A percentile compares a stretch with the other conserved stretches of the same genome.
Evolutionary conservation across 495 filamentous ascomycete species (phyloP).

Genomic region (Lasiosphaeriaceae sp.): DNA sequence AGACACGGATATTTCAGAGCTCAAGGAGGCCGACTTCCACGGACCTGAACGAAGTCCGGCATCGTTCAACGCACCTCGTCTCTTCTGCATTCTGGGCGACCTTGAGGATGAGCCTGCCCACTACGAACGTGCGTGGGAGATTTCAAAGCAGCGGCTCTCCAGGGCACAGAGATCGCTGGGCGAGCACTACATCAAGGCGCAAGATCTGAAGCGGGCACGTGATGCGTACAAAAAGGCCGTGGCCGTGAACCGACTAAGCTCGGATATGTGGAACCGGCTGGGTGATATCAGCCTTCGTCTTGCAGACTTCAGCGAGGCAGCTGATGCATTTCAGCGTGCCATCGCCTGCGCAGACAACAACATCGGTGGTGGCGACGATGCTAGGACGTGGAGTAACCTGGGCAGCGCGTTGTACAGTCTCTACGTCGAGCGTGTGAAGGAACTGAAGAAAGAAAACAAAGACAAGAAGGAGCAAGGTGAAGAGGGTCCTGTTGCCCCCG

Average conservation of each 20-base stretch:
- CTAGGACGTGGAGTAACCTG: conserved; percentile 91
- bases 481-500: not conserved
- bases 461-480: conserved; percentile 23
- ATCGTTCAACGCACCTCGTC: conserved; percentile 76
- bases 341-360: conserved; percentile 48
- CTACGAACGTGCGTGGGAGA: conserved; percentile 86
- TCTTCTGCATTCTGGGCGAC: conserved; percentile 94
- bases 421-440: conserved; percentile 38
- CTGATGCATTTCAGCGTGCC: conserved; percentile 76
- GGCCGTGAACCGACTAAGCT: conserved; percentile 73
- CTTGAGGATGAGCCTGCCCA: conserved; percentile 67
- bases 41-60: conserved; percentile 63
- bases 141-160: conserved; percentile 75
- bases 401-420: conserved; percentile 65
- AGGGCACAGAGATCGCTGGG: conserved; percentile 85
- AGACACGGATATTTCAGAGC: conserved; percentile 41
- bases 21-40: conserved; percentile 51
- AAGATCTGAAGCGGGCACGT: conserved; percentile 64
- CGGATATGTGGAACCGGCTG: conserved; percentile 80
- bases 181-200: conserved; percentile 62
- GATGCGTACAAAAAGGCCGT: conserved; percentile 75
- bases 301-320: conserved; percentile 70
- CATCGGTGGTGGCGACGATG: conserved; percentile 79
- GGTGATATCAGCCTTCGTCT: conserved; percentile 83
- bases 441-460: conserved; percentile 29